Conservation (phyloP, 441 rosid species). For the Erodium chrysanthum region DNA sequence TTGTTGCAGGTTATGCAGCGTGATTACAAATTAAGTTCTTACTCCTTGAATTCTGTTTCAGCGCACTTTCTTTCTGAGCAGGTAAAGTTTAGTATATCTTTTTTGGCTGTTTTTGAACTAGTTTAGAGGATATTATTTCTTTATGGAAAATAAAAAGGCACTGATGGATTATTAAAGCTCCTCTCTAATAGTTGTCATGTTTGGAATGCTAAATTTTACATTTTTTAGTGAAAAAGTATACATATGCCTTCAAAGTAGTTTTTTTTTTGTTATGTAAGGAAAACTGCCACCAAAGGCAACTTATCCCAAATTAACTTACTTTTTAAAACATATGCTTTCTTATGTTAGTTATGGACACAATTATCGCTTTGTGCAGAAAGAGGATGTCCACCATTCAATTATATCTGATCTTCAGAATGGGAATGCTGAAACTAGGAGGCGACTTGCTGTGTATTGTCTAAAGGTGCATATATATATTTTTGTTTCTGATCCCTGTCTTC, state of each 20-base stretch:
- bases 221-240: neutral
- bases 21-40: constrained; percentile 88
- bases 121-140: neutral
- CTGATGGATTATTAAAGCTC: neutral
- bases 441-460: constrained; percentile 96
- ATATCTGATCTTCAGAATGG: constrained; percentile 98
- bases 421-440: constrained; percentile 94
- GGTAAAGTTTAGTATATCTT: constrained; percentile 30
- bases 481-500: constrained; percentile 8
- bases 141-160: neutral
- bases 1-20: constrained; percentile 73
- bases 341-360: neutral
- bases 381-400: constrained; percentile 97
- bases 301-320: neutral
- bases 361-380: constrained; percentile 49
- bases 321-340: neutral
- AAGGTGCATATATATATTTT: constrained; percentile 41
- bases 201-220: neutral
- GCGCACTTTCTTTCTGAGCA: constrained; percentile 97
- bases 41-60: constrained; percentile 90
- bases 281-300: neutral
- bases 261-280: neutral
- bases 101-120: neutral
- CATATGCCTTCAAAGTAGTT: neutral
- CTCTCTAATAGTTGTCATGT: neutral